phyloP scores from a whole-genome alignment of 2,329 filamentous ascomycete genomes.

The Colletotrichum aenigma region DNA sequence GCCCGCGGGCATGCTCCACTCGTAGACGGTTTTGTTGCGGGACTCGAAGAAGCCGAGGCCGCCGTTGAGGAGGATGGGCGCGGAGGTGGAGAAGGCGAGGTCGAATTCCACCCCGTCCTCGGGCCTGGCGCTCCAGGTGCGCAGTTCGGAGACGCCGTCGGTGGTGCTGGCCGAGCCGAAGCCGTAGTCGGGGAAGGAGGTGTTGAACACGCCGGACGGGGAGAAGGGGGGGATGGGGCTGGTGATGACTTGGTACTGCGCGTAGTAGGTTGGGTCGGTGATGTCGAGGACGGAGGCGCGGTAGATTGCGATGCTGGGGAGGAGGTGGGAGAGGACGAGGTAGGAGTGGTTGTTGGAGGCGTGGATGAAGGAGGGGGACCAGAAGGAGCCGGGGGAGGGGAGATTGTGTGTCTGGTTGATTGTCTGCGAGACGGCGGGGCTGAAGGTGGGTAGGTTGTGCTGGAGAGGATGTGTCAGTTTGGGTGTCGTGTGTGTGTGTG shows the following conservation, averaged over 20 bases:
- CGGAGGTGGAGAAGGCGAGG: background rate
- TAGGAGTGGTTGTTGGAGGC: background rate
- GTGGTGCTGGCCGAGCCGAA: background rate
- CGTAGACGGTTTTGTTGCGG: background rate
- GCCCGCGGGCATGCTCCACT: background rate
- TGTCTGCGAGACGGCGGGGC: background rate
- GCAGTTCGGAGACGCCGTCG: background rate
- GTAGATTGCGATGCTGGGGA: background rate
- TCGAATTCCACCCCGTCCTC: background rate
- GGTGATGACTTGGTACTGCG: background rate
- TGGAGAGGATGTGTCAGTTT: background rate
- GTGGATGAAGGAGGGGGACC: background rate
- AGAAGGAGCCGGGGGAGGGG: background rate
- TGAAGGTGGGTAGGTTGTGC: background rate
- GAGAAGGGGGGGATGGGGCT: background rate
- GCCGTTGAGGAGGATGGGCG: background rate
- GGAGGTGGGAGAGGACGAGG: background rate
- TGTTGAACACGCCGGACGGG: background rate
- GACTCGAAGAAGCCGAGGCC: background rate
- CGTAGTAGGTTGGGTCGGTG: background rate
- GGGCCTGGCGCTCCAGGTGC: background rate
- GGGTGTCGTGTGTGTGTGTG: too few species aligned
- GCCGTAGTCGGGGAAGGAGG: background rate
- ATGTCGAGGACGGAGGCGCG: background rate
- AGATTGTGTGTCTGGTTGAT: background rate